Conservation (phyloP, 441 rosid genomes). For the Rhodomyrtus psidioides region DNA sequence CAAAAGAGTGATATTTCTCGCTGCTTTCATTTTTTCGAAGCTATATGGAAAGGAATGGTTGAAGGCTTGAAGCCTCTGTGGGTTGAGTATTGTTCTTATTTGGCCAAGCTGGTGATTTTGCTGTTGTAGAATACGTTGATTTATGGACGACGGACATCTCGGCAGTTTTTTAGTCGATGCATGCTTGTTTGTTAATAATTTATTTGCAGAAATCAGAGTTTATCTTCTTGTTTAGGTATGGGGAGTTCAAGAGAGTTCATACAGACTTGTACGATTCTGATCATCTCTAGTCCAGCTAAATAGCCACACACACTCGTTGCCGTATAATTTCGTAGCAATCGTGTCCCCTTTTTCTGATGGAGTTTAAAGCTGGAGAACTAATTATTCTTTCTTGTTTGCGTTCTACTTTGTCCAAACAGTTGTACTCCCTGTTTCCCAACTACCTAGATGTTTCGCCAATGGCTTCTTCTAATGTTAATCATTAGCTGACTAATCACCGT, state of each 20-base stretch:
- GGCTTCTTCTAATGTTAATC: not conserved
- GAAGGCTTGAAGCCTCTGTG: not conserved
- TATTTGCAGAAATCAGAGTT: not conserved
- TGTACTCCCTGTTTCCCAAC: not conserved
- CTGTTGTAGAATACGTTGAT: not conserved
- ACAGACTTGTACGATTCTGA: not conserved
- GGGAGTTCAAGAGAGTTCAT: not conserved
- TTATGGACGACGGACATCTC: not conserved
- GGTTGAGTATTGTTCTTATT: not conserved
- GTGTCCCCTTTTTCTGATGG: not conserved
- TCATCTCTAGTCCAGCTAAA: not conserved
- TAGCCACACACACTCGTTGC: not conserved
- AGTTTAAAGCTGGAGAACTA: not conserved
- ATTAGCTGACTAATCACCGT: not conserved
- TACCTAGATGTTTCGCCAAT: not conserved
- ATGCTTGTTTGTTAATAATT: not conserved
- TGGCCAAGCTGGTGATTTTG: not conserved
- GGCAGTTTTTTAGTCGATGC: not conserved
- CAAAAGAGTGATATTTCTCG: not conserved
- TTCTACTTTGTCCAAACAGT: not conserved
- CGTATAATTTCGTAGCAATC: not conserved
- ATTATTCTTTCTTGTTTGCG: not conserved
- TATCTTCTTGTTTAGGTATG: not conserved
- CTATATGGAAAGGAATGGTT: not conserved
- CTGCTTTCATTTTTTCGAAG: not conserved